These are phyloP conservation scores for Amauroascus niger DNA, from an alignment of 2,329 filamentous ascomycete genomes.

Conservation along the genomic window DNA sequence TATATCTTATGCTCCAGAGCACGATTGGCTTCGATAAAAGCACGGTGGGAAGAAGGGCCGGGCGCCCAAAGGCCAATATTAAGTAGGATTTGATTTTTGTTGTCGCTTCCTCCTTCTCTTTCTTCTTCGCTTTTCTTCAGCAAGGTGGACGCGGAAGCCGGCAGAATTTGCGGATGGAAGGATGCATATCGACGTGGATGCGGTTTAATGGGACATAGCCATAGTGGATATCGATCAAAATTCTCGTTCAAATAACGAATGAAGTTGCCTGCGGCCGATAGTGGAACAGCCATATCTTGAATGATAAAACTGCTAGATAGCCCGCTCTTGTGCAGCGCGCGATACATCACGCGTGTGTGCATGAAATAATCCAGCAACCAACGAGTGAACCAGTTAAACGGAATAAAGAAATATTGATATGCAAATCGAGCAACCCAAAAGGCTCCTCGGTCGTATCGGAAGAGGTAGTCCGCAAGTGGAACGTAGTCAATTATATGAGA, in stretches of 20 bases:
- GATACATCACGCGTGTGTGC: slow-evolving; percentile 51
- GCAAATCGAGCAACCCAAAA: slow-evolving; percentile 50
- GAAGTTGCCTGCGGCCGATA: slow-evolving; percentile 41
- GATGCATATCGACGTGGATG: slow-evolving; percentile 15
- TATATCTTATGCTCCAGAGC: slow-evolving; percentile 59
- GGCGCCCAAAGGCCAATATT: slow-evolving; percentile 70
- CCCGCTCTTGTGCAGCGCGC: slow-evolving; percentile 48
- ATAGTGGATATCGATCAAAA: slow-evolving; percentile 47
- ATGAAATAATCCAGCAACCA: slow-evolving; percentile 50
- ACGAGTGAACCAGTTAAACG: slow-evolving; percentile 50
- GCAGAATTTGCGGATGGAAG: slow-evolving; percentile 9
- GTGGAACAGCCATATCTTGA: slow-evolving; percentile 52
- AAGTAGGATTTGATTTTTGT: no score
- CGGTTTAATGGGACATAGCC: slow-evolving; percentile 45
- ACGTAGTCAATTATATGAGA: slow-evolving; percentile 33
- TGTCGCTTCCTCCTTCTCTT: no score
- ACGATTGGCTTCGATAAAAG: slow-evolving; percentile 62
- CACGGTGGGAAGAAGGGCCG: slow-evolving; percentile 46
- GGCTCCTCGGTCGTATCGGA: slow-evolving; percentile 48
- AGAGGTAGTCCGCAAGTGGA: slow-evolving; percentile 47
- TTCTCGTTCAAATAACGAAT: slow-evolving; percentile 38
- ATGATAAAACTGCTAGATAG: slow-evolving; percentile 47
- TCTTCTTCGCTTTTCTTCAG: not conserved
- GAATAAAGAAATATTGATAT: slow-evolving; percentile 48
- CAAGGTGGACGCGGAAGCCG: not conserved